These are phyloP conservation scores for Cutaneotrichosporon cyanovorans DNA, from an alignment of 1,284 basidiomycete species.

Conservation along the genomic window DNA sequence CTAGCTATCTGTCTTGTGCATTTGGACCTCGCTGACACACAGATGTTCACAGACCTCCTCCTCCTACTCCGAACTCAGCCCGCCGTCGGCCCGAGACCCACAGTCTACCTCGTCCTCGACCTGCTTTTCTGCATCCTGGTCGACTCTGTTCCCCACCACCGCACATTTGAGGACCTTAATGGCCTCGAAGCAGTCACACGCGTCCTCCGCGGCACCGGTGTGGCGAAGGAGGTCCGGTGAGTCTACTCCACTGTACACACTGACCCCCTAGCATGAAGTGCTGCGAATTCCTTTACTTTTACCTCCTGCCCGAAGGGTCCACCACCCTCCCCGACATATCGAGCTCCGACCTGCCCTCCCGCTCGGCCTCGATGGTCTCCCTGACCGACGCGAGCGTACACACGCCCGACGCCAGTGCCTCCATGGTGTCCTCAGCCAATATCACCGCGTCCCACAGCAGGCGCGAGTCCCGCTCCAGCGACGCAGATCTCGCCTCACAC, in stretches of 20 bases:
- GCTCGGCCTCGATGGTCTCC: neutral
- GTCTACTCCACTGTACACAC: constrained; percentile 19
- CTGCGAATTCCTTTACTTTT: constrained; percentile 85
- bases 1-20: too few relatives aligned
- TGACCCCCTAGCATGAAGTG: constrained; percentile 69
- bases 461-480: too few relatives aligned
- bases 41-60: constrained; percentile 39
- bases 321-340: constrained; percentile 6
- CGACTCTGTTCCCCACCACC: constrained; percentile 62
- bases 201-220: constrained; percentile 70
- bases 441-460: constrained; percentile 1
- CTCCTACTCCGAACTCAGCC: constrained; percentile 32
- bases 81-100: constrained; percentile 23
- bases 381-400: neutral
- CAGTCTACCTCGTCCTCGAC: constrained; percentile 64
- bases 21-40: constrained; percentile 2
- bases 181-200: constrained; percentile 74
- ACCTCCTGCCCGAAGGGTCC: constrained; percentile 65
- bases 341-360: neutral
- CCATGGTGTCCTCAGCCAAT: neutral
- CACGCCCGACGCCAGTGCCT: constrained; percentile 5
- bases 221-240: constrained; percentile 72
- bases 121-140: constrained; percentile 75
- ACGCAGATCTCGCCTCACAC: too few relatives aligned
- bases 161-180: constrained; percentile 64